Base-by-base conservation (phyloP, 257 asterid genomes). In the Fraxinus americana region DNA sequence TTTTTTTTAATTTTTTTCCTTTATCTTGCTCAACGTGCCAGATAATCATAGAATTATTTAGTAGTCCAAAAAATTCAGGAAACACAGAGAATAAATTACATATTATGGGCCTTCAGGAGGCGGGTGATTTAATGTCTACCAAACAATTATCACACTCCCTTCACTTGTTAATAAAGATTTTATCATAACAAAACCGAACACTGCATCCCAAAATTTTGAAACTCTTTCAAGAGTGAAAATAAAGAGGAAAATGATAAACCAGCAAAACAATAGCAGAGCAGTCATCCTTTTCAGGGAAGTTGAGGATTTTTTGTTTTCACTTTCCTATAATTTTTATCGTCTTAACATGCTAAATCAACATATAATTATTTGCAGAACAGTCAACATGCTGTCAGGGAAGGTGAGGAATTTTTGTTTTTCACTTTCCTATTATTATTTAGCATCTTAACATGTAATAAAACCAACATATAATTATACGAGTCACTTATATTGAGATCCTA, bases 401-500 rank as follows among this genome's bases (percentile, higher is more conserved):
- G 45, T 16, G 43, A 21, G 23, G 65, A 29, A 66, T 23, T 27
- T 13, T 35, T 71, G 7, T 29, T 25, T 69, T 35, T 52, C 14
- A 41, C 27, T 59, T 67, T 41, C 36, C 36, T 11, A 29, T 29
- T 36, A 43, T 67, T 57, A 50, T 25, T 74, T 73, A 16, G 17
- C 19, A 38, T 32, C 65, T n/a, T 67, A 63, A 79, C 67, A 69
- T 54, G 74, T n/a, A 38, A 34, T 25, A 25, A 25, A 41, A 14
- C 23, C 45, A 21, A 11, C 4, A 17, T 10, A 73, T 30, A 70
- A 52, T 23, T 68, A 74, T 48, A 72, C 70, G 17, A 68, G 80
- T 66, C 29, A 48, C 52, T 59, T 50, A 38, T 71, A 36, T 13
- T 73, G 54, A 27, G 16, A 32, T 82, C 88, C 82, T 85, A 96